A percentile compares a stretch with the other conserved stretches of the same genome.
Evolutionary conservation across 1,139 yeast species (phyloP).

Genomic region (Suzukiozyma palmioleophila): DNA sequence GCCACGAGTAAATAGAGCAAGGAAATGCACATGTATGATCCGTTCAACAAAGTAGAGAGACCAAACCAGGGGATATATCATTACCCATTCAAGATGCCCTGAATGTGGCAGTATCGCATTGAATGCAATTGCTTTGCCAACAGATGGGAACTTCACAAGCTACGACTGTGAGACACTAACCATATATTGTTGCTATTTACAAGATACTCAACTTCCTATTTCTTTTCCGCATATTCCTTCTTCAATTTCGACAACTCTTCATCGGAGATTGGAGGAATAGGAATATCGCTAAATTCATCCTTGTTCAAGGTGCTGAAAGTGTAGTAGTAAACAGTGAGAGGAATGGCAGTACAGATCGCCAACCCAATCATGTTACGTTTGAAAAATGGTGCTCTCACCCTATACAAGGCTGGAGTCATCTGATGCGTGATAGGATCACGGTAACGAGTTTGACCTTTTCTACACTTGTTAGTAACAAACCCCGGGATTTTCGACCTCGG

Average conservation of each 20-base stretch:
- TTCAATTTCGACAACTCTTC: conserved; percentile 68
- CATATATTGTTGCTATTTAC: conserved; percentile 3
- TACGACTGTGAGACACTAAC: too few species aligned
- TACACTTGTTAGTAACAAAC: conserved; percentile 12
- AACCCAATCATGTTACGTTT: conserved; percentile 69
- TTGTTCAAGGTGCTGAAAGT: conserved; percentile 68
- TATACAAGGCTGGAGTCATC: conserved; percentile 89
- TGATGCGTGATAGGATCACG: conserved; percentile 76
- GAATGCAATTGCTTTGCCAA: too few species aligned
- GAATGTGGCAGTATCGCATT: too few species aligned
- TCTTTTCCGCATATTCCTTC: conserved; percentile 57
- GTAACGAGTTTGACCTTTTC: conserved; percentile 42
- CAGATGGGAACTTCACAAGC: too few species aligned
- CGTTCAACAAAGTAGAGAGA: too few species aligned
- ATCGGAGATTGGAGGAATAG: conserved; percentile 86
- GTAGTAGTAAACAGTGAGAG: conserved; percentile 68
- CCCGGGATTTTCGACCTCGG: not conserved
- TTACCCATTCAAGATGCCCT: too few species aligned
- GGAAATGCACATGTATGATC: too few species aligned
- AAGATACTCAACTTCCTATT: conserved; percentile 10
- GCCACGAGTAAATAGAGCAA: too few species aligned
- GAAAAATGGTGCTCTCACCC: conserved; percentile 86
- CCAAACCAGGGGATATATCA: too few species aligned
- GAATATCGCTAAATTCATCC: conserved; percentile 87
- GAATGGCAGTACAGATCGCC: conserved; percentile 52